Evolutionary conservation across 306 rosid genomes (phyloP).

Genomic region (Senna siamea): DNA sequence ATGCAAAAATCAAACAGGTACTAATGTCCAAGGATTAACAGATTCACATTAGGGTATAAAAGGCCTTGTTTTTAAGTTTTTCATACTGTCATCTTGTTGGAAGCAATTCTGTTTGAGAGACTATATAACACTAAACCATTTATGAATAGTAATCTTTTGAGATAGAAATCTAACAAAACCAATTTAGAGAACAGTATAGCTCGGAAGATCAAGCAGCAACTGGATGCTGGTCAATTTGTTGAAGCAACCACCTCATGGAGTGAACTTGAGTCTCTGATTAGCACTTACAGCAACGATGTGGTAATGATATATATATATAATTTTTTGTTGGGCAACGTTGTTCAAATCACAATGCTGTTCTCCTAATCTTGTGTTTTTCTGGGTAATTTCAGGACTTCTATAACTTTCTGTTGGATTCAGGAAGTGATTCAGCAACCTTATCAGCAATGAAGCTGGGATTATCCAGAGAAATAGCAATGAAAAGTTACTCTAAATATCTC

Average conservation of each 20-base stretch:
- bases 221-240: slow-evolving; percentile 55
- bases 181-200: slow-evolving; percentile 61
- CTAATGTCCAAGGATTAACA: too few species aligned
- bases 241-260: slow-evolving; percentile 72
- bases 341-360: background rate
- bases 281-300: slow-evolving; percentile 59
- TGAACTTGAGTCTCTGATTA: slow-evolving; percentile 56
- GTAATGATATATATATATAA: slow-evolving; percentile 42
- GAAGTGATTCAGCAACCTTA: slow-evolving; percentile 41
- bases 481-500: slow-evolving; percentile 54
- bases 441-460: slow-evolving; percentile 33
- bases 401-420: slow-evolving; percentile 61
- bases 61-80: too few species aligned
- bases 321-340: too few species aligned
- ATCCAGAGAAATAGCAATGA: slow-evolving; percentile 30
- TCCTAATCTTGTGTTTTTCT: background rate
- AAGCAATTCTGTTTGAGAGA: too few species aligned
- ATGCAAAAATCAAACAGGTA: slow-evolving; percentile 64
- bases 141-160: too few species aligned
- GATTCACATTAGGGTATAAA: too few species aligned
- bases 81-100: too few species aligned
- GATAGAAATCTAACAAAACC: slow-evolving; percentile 28
- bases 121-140: too few species aligned
- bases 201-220: slow-evolving; percentile 66
- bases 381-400: slow-evolving; percentile 57